A percentile compares a stretch with the other conserved stretches of the same genome.
phyloP scores from a whole-genome alignment of 228 moss, liverwort and hornwort genomes.

The Sphagnum fallax region DNA sequence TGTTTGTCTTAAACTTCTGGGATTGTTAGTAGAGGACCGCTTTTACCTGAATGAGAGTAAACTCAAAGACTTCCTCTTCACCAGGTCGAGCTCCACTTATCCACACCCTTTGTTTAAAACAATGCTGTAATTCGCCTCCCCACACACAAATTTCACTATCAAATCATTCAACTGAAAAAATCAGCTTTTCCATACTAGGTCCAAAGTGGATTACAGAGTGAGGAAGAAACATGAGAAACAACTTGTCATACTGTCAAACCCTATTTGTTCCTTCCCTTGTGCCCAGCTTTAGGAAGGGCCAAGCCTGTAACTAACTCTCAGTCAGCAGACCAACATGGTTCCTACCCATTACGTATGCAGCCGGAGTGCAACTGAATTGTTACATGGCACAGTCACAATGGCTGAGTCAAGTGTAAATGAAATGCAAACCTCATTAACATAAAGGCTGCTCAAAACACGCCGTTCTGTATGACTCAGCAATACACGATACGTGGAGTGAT shows the following conservation, averaged over 20 bases:
- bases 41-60: constrained; percentile 85
- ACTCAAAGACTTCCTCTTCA: constrained; percentile 81
- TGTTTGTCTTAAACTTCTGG: too few relatives aligned
- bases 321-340: too few relatives aligned
- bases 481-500: constrained; percentile 89
- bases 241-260: not conserved
- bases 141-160: not conserved
- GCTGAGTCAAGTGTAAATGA: not conserved
- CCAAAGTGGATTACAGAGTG: not conserved
- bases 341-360: too few relatives aligned
- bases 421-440: constrained; percentile 64
- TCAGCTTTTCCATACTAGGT: not conserved
- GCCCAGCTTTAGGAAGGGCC: too few relatives aligned
- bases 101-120: constrained; percentile 91
- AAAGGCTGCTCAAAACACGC: constrained; percentile 74
- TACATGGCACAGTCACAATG: too few relatives aligned
- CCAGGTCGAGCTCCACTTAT: constrained; percentile 86
- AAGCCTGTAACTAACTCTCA: too few relatives aligned
- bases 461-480: constrained; percentile 78
- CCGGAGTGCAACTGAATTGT: not conserved
- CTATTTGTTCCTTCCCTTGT: too few relatives aligned
- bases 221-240: not conserved
- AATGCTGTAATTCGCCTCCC: constrained; percentile 55
- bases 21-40: too few relatives aligned
- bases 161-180: not conserved